Base-by-base conservation (phyloP, 768 basidiomycete species). In the Trametes gibbosa region DNA sequence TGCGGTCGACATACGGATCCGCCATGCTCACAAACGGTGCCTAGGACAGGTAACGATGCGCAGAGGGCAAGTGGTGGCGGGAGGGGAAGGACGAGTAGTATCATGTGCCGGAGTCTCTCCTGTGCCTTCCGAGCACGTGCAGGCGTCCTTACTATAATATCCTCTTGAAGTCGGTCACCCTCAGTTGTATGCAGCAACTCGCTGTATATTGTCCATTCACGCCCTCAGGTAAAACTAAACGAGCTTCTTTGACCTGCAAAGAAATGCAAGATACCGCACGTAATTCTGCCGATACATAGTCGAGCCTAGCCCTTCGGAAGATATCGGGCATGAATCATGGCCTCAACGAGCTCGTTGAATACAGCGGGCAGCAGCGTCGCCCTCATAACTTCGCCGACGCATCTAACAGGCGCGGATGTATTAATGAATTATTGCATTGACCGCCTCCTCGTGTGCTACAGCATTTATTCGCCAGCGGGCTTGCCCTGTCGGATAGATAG, bases 1-100 rank as follows among this genome's bases (percentile, higher is more conserved):
- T 75, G 50, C 56, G 66, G 10, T 70, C 67, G 14, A 76, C 50
- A 62, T 78, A 78, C 17, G 64, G 72, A 47, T 71, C 69, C 23
- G 74, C 63, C 75, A 76, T 77, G 21, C 25, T 65, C 52, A 24
- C 29, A 24, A n/a, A n/a, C n/a, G 42, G 29, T 32, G 10, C 17
- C 9, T 13, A 19, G 19, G 53, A 37, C 14, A 12, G 12, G 32
- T 37, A 35, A 21, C 13, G 19, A 46, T 37, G 29, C 16, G 25
- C 23, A n/a, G 19, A 23, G 6, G 23, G 42, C 7, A 19, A 21
- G 42, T 54, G 43, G 42, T 46, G 43, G 53, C 29, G 19, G 53
- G 19, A 32, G n/a, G 10, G 25, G 16, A 41, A 27, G 27, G 10
- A 27, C n/a, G 41, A 43, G 52, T 19, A 43, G 52, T 19, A 32